Base-by-base conservation (phyloP, 2,329 filamentous ascomycete species). In the Bipolaris victoriae region DNA sequence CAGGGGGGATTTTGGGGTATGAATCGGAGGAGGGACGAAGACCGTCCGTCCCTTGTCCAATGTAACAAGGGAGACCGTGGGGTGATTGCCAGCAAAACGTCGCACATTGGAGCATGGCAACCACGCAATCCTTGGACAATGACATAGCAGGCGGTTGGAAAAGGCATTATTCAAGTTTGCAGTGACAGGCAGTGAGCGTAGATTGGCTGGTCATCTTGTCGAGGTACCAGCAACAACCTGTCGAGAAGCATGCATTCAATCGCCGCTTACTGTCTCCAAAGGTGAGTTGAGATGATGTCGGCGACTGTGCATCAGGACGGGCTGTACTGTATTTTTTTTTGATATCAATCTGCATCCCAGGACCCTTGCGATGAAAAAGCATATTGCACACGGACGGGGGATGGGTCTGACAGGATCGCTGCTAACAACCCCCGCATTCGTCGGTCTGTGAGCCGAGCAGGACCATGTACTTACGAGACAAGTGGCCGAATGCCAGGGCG, bases 361-460 rank as follows among this genome's bases (percentile, higher is more conserved):
- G 31, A 44, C 46, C 45, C 44, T 53, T 40, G 48, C 24, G 24
- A 41, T 55, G 35, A 39, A 55, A 52, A 58, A 61, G 49, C 29
- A 44, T 43, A 36, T 40, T 54, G 31, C 24, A 44, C 46, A 48
- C 41, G 41, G 33, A 44, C 52, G 18, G 15, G 39, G 46, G 35
- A 15, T 55, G 40, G 35, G 45, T 40, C 49, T 46, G 44, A 57
- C 55, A 54, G 57, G 55, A 61, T 65, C 58, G 54, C 46, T 49
- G 51, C 47, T 55, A 41, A 44, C 47, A 52, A 60, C 52, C 50
- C 59, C 59, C 57, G 58, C 61, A 57, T 52, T 56, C 56, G 55
- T 60, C 62, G 36, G 50, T 61, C 60, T 48, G 60, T 65, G 49
- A 64, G 62, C 66, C 61, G 64, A 60, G 43, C 50, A 53, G 33